These are phyloP conservation scores for Penicillium decumbens DNA, from an alignment of 2,329 filamentous ascomycete genomes.

Conservation along the genomic window DNA sequence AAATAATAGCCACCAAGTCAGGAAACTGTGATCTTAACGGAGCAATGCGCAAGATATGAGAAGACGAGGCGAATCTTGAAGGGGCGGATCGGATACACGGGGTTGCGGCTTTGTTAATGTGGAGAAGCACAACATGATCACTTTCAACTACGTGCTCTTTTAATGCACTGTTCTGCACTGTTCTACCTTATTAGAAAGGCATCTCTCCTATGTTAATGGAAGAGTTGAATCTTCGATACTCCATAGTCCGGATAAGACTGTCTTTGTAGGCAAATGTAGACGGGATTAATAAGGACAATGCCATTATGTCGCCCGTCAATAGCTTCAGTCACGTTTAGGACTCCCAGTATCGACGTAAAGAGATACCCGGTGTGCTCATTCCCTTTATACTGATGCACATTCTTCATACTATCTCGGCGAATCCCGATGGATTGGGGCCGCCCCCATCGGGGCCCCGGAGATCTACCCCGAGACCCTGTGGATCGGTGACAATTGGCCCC, in stretches of 20 bases:
- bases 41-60: background rate
- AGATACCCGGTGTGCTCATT: no score
- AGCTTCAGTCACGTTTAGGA: background rate
- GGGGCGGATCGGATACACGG: background rate
- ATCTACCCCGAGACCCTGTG: constrained; percentile 1
- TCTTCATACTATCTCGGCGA: background rate
- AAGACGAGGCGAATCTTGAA: background rate
- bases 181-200: no score
- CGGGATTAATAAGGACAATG: background rate
- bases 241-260: no score
- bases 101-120: constrained; percentile 3
- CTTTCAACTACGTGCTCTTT: no score
- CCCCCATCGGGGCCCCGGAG: background rate
- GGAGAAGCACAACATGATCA: constrained; percentile 12
- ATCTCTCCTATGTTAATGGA: no score
- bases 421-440: background rate
- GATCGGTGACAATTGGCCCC: background rate
- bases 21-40: background rate
- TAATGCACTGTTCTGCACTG: no score
- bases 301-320: background rate
- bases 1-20: background rate
- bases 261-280: no score
- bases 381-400: background rate
- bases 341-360: background rate
- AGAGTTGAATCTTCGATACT: no score